Percentiles rank a stretch among this genome's conserved stretches.
Conservation (phyloP, 768 basidiomycete species). For the Tricholoma matsutake region DNA sequence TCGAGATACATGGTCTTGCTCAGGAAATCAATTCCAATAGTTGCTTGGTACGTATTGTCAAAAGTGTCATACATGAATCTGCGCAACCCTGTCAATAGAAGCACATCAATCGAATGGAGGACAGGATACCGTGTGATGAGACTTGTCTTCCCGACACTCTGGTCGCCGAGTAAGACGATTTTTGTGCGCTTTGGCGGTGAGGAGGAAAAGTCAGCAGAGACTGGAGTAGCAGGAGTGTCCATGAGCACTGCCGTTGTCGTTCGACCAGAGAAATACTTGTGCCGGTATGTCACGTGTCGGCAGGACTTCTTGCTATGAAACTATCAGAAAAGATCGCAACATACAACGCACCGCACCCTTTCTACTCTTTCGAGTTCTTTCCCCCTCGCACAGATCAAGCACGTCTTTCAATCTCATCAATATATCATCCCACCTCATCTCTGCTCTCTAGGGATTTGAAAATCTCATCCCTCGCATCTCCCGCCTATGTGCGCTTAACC, state of each 20-base stretch:
- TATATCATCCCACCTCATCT: neutral
- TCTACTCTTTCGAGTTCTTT: constrained; percentile 96
- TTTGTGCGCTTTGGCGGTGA: constrained; percentile 93
- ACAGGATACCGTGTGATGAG: constrained; percentile 84
- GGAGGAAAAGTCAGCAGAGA: constrained; percentile 80
- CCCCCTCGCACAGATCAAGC: constrained; percentile 93
- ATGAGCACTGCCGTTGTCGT: constrained; percentile 20
- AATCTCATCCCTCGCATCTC: constrained; percentile 88
- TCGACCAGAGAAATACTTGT: no score
- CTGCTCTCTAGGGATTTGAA: constrained; percentile 75
- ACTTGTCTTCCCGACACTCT: constrained; percentile 98
- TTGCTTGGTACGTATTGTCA: constrained; percentile 98
- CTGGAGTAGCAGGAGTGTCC: constrained; percentile 62
- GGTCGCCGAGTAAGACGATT: constrained; percentile 94
- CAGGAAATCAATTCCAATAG: constrained; percentile 98
- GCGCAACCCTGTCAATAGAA: constrained; percentile 7
- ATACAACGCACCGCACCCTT: constrained; percentile 50
- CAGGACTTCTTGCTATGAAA: constrained; percentile 49
- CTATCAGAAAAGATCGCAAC: constrained; percentile 63
- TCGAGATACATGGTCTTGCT: constrained; percentile 99
- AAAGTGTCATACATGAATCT: constrained; percentile 99
- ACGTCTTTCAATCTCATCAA: constrained; percentile 3
- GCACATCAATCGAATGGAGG: neutral
- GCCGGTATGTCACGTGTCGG: neutral
- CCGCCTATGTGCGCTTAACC: constrained; percentile 71